Conservation (phyloP, 73 alveolate species). For the Symbiodinium natans region DNA sequence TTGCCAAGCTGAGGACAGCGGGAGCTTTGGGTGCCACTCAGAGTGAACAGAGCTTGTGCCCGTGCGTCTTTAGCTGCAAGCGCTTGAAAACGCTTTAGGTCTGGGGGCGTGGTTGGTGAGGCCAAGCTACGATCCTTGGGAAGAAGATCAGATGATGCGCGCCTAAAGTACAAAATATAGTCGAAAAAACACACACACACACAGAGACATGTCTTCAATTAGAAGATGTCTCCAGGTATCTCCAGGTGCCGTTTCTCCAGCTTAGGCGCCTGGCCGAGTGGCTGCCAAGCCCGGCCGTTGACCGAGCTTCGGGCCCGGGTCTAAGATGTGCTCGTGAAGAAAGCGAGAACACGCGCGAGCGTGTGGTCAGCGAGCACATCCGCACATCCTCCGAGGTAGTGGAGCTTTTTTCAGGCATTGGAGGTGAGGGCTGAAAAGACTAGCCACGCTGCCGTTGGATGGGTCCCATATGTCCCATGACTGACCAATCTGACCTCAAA, state of each 20-base stretch:
- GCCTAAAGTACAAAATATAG: no score
- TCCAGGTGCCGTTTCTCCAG: neutral
- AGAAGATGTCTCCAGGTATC: no score
- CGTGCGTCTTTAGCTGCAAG: no score
- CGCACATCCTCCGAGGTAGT: neutral
- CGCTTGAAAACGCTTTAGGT: neutral
- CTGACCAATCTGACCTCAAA: no score
- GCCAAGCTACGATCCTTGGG: neutral
- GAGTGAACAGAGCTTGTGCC: neutral
- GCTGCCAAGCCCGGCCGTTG: neutral
- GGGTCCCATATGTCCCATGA: no score
- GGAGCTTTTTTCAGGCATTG: constrained; percentile 73
- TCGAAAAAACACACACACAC: no score
- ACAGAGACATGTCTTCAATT: no score
- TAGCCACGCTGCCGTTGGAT: neutral
- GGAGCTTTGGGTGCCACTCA: constrained; percentile 62
- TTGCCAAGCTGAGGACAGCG: neutral
- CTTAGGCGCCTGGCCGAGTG: neutral
- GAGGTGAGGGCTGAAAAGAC: neutral
- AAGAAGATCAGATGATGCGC: neutral
- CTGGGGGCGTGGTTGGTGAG: constrained; percentile 70
- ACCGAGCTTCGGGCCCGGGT: neutral
- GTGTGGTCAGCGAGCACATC: constrained; percentile 21
- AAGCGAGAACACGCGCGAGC: no score
- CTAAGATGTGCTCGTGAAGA: neutral